Percentiles rank a stretch among this genome's conserved stretches.
Evolutionary conservation across 495 filamentous ascomycete species (phyloP).

Genomic region (Penicillium parvum): DNA sequence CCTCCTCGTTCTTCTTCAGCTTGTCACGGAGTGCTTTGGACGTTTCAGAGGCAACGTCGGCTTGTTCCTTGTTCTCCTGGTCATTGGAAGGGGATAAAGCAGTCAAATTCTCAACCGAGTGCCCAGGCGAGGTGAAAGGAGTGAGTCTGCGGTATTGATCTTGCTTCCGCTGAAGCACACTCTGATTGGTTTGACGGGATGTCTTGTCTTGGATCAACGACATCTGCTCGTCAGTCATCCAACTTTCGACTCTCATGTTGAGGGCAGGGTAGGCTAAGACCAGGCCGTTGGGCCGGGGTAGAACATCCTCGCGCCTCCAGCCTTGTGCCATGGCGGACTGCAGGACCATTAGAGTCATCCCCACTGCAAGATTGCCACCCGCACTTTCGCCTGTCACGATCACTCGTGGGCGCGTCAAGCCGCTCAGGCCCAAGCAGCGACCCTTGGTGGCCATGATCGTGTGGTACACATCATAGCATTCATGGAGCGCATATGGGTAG

Average conservation of each 20-base stretch:
- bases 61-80: constrained; percentile 35
- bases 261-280: constrained; percentile 84
- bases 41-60: constrained; percentile 23
- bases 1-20: constrained; percentile 16
- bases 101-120: constrained; percentile 51
- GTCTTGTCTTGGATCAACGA: constrained; percentile 81
- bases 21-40: constrained; percentile 27
- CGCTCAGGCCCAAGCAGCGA: constrained; percentile 78
- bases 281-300: constrained; percentile 77
- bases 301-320: constrained; percentile 51
- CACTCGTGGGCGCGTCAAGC: constrained; percentile 63
- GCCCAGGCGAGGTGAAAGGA: constrained; percentile 59
- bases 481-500: constrained; percentile 92
- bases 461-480: constrained; percentile 92
- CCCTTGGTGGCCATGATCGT: constrained; percentile 72
- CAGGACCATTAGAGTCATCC: constrained; percentile 80
- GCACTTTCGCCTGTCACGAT: constrained; percentile 89
- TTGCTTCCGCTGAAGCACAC: constrained; percentile 72
- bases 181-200: constrained; percentile 69
- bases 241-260: constrained; percentile 96
- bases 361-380: constrained; percentile 83
- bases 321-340: constrained; percentile 59
- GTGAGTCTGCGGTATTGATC: constrained; percentile 61
- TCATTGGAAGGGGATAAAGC: constrained; percentile 22
- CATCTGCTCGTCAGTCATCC: constrained; percentile 99